These are phyloP conservation scores for Camelina sativa DNA, from an alignment of 345 rosid species.

Conservation along the genomic window DNA sequence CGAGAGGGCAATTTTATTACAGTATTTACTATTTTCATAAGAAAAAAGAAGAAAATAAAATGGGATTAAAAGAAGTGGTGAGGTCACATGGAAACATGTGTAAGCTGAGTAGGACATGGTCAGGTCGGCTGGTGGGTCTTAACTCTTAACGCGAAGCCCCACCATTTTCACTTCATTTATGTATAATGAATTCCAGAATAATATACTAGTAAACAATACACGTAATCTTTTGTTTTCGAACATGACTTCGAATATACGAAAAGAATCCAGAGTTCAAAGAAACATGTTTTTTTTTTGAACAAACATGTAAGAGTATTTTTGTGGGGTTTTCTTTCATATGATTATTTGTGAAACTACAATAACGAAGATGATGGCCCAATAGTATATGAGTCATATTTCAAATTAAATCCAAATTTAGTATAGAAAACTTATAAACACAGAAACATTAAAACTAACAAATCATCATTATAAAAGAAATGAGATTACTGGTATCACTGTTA, in stretches of 20 bases:
- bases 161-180: conserved; percentile 39
- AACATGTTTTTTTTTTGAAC: no score
- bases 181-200: background rate
- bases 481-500: no score
- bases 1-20: background rate
- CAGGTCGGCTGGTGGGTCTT: conserved; percentile 42
- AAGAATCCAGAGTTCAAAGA: no score
- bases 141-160: conserved; percentile 27
- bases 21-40: no score
- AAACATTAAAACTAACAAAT: no score
- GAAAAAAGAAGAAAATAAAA: background rate
- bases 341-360: background rate
- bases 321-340: background rate
- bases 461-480: no score
- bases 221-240: no score
- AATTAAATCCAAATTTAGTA: background rate
- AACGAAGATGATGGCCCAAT: background rate
- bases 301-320: no score
- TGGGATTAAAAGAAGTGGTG: conserved; percentile 32
- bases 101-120: conserved; percentile 44
- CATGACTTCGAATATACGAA: no score
- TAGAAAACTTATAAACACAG: no score
- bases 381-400: background rate
- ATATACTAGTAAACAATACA: no score
- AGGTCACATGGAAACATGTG: conserved; percentile 47